Evolutionary conservation across 371 early-diverging fungal species (phyloP).

Genomic region (Rhizopus arrhizus): DNA sequence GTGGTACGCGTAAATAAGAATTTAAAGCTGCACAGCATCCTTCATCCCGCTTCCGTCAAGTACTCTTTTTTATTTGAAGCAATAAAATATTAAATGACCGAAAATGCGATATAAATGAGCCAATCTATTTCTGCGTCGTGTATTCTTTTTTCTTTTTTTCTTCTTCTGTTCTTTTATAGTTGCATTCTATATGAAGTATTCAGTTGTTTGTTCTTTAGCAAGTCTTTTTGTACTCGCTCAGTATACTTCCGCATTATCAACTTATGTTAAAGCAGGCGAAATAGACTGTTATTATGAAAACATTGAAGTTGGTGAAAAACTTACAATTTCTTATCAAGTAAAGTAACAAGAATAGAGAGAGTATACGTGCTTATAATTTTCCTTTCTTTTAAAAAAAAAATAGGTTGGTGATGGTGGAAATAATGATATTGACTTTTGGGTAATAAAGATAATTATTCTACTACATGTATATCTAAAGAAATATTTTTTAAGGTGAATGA

Average conservation of each 20-base stretch:
- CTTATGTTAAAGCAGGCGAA: slow-evolving; percentile 11
- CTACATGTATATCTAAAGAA: background rate
- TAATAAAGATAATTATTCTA: slow-evolving; percentile 27
- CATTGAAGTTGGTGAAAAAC: slow-evolving; percentile 60
- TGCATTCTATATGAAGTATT: background rate
- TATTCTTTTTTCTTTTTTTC: background rate
- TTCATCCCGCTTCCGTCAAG: no score
- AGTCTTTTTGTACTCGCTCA: slow-evolving; percentile 15
- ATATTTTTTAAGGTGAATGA: slow-evolving; percentile 30
- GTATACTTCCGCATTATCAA: slow-evolving; percentile 8
- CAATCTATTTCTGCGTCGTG: background rate
- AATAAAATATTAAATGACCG: no score
- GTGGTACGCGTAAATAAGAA: no score
- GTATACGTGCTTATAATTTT: background rate
- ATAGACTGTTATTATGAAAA: slow-evolving; percentile 66
- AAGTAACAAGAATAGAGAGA: background rate
- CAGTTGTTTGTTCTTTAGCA: slow-evolving; percentile 1
- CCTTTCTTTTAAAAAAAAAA: background rate
- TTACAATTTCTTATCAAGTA: slow-evolving; percentile 71
- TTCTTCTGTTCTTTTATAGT: background rate
- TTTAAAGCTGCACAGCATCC: no score
- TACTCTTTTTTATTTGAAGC: no score
- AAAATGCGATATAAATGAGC: background rate
- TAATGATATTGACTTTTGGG: slow-evolving; percentile 77
- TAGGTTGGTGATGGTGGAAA: slow-evolving; percentile 73